Conservation (phyloP, 257 asterid species). For the Fraxinus anomala region DNA sequence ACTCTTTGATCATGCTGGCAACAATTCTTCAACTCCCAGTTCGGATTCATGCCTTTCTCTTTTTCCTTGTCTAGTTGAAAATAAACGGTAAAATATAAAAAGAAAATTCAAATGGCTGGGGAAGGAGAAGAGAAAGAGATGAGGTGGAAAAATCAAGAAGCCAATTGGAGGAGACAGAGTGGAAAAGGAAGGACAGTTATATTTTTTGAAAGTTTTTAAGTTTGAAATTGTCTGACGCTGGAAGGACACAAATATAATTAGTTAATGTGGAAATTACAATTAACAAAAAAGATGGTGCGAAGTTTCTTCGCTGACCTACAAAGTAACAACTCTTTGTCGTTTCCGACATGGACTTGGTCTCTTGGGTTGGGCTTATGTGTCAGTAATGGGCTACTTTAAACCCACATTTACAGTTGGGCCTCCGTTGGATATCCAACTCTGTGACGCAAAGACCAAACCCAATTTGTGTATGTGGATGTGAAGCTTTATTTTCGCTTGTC, state of each 20-base stretch:
- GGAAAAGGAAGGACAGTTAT: neutral
- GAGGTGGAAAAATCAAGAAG: neutral
- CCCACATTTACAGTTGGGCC: too few species aligned
- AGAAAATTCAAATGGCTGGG: neutral
- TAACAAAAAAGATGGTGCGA: too few species aligned
- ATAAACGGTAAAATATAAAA: too few species aligned
- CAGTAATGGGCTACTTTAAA: too few species aligned
- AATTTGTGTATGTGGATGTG: too few species aligned
- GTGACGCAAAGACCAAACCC: too few species aligned
- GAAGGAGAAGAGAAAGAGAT: neutral
- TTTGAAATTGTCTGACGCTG: neutral
- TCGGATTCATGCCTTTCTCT: conserved; percentile 33
- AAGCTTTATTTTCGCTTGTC: too few species aligned
- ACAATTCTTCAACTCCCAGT: conserved; percentile 52
- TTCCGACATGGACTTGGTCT: neutral
- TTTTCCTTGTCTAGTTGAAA: neutral
- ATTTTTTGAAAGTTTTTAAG: neutral
- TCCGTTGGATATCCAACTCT: too few species aligned
- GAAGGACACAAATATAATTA: too few species aligned
- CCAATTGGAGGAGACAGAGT: conserved; percentile 1
- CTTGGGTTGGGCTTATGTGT: neutral
- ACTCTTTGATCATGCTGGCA: conserved; percentile 42
- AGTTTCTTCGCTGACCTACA: too few species aligned
- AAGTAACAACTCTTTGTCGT: neutral
- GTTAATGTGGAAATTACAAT: too few species aligned